phyloP scores from a whole-genome alignment of 139 green algal genomes.

The Closterium sp. region DNA sequence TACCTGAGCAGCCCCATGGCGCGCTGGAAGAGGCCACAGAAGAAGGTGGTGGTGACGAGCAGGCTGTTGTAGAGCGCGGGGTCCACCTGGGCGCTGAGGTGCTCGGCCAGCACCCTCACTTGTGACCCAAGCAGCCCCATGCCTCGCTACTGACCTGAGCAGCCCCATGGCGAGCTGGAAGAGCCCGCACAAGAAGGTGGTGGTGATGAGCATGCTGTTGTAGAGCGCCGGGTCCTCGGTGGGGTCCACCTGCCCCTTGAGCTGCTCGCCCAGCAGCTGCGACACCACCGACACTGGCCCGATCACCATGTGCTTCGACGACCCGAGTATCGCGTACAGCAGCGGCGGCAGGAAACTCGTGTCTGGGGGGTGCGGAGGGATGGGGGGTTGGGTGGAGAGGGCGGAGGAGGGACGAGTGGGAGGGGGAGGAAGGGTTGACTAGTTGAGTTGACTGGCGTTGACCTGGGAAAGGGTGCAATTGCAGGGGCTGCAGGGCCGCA shows the following conservation, averaged over 20 bases:
- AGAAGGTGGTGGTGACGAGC: too few relatives aligned
- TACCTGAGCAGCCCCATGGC: neutral
- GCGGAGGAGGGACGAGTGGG: neutral
- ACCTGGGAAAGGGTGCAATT: too few relatives aligned
- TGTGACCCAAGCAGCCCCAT: too few relatives aligned
- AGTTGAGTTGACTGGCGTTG: too few relatives aligned
- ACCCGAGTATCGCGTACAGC: slow-evolving; percentile 39
- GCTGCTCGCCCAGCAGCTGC: slow-evolving; percentile 31
- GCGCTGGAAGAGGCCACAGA: too few relatives aligned
- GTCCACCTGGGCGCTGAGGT: too few relatives aligned
- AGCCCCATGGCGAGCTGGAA: slow-evolving; percentile 47
- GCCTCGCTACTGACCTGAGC: slow-evolving; percentile 29
- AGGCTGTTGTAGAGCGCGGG: too few relatives aligned
- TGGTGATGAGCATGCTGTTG: slow-evolving; percentile 27
- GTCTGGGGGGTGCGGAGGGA: neutral
- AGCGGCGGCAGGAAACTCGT: slow-evolving; percentile 38
- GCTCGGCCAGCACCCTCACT: too few relatives aligned
- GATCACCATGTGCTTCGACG: slow-evolving; percentile 43
- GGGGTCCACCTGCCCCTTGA: slow-evolving; percentile 32
- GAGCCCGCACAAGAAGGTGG: slow-evolving; percentile 49
- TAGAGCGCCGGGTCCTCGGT: slow-evolving; percentile 2
- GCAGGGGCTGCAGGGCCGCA: too few relatives aligned
- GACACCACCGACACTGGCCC: slow-evolving; percentile 51
- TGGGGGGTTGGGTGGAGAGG: neutral
- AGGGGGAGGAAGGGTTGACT: neutral